Percentiles rank a stretch among this genome's conserved stretches.
These are phyloP conservation scores for Fusarium euwallaceae DNA, from an alignment of 2,329 filamentous ascomycete species.

Conservation along the genomic window DNA sequence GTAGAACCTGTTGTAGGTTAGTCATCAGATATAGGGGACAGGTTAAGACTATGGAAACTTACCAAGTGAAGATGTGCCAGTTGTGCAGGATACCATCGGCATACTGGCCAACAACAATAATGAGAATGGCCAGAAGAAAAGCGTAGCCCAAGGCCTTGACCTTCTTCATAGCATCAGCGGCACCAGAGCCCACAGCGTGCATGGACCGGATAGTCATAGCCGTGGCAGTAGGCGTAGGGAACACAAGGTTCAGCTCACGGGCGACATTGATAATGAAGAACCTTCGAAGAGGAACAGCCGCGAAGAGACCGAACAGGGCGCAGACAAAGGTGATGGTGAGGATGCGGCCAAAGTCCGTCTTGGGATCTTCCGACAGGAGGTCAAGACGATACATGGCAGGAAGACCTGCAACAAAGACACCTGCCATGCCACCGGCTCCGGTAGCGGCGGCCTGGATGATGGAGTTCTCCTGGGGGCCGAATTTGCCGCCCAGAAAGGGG, in stretches of 20 bases:
- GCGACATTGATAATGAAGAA: constrained; percentile 78
- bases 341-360: constrained; percentile 68
- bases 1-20: constrained; percentile 54
- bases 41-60: not conserved
- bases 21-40: not conserved
- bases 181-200: constrained; percentile 68
- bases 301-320: constrained; percentile 74
- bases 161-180: constrained; percentile 66
- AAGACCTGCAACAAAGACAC: constrained; percentile 70
- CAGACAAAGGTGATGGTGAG: constrained; percentile 72
- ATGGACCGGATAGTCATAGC: constrained; percentile 74
- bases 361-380: constrained; percentile 63
- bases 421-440: constrained; percentile 69
- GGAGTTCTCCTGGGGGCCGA: constrained; percentile 73
- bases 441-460: constrained; percentile 72
- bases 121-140: constrained; percentile 63
- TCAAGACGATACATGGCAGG: constrained; percentile 71
- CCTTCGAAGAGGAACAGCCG: constrained; percentile 72
- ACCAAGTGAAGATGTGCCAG: constrained; percentile 66
- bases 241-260: constrained; percentile 70
- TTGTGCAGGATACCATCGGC: constrained; percentile 71
- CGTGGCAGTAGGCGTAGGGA: constrained; percentile 71
- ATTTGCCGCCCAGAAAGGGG: constrained; percentile 65
- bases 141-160: constrained; percentile 66
- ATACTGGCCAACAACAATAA: constrained; percentile 70